Conservation (phyloP, 164 flowering plant species). For the Vitis vinifera region ASM3070453v1 NC_081813.1:3074501-3075000, state of each 20-base stretch:
- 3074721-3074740: conserved; percentile 31
- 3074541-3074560: conserved; percentile 59
- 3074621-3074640: conserved; percentile 53
- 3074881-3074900: too few species aligned
- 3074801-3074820: background rate
- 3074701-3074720: conserved; percentile 14
- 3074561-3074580: conserved; percentile 46
- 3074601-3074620: conserved; percentile 41
- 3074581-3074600: conserved; percentile 51
- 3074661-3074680: too few species aligned
- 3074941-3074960: conserved; percentile 40
- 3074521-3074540: conserved; percentile 84
- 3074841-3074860: conserved; percentile 22
- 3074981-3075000: conserved; percentile 13
- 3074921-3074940: conserved; percentile 7
- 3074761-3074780: conserved; percentile 15
- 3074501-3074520: conserved; percentile 12
- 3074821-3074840: conserved; percentile 1
- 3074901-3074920: background rate
- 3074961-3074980: conserved; percentile 31
- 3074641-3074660: conserved; percentile 33
- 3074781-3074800: conserved; percentile 24
- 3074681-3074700: conserved; percentile 2
- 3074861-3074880: conserved; percentile 1
- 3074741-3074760: conserved; percentile 1